Conservation (phyloP, 2,329 filamentous ascomycete genomes). For the Colletotrichum plurivorum region DNA sequence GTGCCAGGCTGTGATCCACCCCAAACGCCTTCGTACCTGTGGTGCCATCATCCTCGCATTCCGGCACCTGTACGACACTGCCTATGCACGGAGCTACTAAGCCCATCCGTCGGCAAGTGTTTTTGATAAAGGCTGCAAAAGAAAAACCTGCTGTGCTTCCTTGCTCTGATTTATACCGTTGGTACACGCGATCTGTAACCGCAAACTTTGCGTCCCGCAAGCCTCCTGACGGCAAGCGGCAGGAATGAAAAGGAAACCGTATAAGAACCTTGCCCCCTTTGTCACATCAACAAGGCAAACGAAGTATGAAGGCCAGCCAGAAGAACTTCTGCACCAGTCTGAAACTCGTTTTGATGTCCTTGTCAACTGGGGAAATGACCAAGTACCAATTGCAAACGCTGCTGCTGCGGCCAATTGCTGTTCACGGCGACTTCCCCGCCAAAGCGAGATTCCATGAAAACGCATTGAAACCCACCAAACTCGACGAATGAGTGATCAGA, state of each 20-base stretch:
- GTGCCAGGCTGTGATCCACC: background rate
- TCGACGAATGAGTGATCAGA: constrained; percentile 20
- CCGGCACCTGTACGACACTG: background rate
- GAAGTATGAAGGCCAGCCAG: constrained; percentile 3
- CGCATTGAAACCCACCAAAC: constrained; percentile 27
- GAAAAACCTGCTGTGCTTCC: background rate
- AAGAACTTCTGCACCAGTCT: constrained; percentile 17
- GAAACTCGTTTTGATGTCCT: background rate
- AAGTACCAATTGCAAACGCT: constrained; percentile 26
- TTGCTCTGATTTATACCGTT: constrained; percentile 14
- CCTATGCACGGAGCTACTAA: constrained; percentile 28
- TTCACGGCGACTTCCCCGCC: constrained; percentile 38
- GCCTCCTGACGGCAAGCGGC: background rate
- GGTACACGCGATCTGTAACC: constrained; percentile 32
- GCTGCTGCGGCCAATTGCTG: constrained; percentile 5
- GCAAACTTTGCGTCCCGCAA: constrained; percentile 32
- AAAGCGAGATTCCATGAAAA: constrained; percentile 30
- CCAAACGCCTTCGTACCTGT: constrained; percentile 19
- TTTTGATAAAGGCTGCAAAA: no score
- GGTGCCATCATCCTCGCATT: background rate
- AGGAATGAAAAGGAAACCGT: constrained; percentile 4
- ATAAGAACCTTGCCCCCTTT: background rate
- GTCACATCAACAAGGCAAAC: background rate
- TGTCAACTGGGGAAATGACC: background rate
- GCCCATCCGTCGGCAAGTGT: background rate